These are phyloP conservation scores for Nyssa sinensis DNA, from an alignment of 148 eudicot species.

Conservation along the genomic window DNA sequence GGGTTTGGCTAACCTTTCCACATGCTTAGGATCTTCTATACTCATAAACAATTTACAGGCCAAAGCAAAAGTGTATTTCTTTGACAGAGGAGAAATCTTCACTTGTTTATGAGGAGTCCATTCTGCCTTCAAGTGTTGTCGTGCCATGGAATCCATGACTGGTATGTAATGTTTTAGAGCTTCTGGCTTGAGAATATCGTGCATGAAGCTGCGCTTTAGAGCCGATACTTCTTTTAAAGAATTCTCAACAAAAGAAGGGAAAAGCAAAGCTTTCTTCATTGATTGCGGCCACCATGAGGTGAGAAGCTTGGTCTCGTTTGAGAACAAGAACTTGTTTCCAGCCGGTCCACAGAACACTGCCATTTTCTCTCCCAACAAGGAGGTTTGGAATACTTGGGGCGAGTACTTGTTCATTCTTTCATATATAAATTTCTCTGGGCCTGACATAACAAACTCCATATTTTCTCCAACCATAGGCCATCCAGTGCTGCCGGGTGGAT, in stretches of 20 bases:
- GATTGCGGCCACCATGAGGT: slow-evolving; percentile 31
- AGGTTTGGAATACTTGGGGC: not conserved
- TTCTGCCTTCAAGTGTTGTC: slow-evolving; percentile 17
- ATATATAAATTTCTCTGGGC: not conserved
- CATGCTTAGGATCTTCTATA: slow-evolving; percentile 19
- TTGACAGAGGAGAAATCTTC: slow-evolving; percentile 20
- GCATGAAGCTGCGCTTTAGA: slow-evolving; percentile 8
- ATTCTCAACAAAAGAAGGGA: slow-evolving; percentile 18
- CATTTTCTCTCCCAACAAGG: not conserved
- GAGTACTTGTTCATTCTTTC: not conserved
- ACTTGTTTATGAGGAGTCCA: slow-evolving; percentile 24
- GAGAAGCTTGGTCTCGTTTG: slow-evolving; percentile 24
- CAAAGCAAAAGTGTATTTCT: slow-evolving; percentile 27
- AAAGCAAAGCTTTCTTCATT: slow-evolving; percentile 23
- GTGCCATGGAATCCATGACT: slow-evolving; percentile 30
- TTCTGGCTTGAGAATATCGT: slow-evolving; percentile 31
- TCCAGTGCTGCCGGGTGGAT: not conserved
- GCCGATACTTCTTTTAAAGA: slow-evolving; percentile 13
- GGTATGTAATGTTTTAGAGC: slow-evolving; percentile 25
- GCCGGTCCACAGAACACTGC: slow-evolving; percentile 26
- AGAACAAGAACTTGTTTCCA: slow-evolving; percentile 26
- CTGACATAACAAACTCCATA: not conserved
- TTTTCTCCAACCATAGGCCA: not conserved
- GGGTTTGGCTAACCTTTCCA: slow-evolving; percentile 17
- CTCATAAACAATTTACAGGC: slow-evolving; percentile 27